phyloP scores from a whole-genome alignment of 2,329 filamentous ascomycete species.

The Cryphonectria naterciae region DNA sequence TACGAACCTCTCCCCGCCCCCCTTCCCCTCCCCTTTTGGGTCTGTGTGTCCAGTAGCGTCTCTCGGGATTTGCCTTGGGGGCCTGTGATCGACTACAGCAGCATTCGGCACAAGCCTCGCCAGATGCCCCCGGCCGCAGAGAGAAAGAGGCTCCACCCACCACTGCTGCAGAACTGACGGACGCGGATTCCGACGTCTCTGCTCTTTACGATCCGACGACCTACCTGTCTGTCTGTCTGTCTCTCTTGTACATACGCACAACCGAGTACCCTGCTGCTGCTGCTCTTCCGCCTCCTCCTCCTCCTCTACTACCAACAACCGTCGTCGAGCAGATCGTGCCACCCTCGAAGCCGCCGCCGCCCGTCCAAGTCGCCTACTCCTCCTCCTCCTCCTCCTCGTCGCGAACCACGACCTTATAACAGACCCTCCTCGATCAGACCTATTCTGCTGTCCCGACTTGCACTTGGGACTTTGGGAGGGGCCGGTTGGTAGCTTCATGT shows the following conservation, averaged over 20 bases:
- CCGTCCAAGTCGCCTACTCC: neutral
- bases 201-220: neutral
- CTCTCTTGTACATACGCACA: conserved; percentile 2
- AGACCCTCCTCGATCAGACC: neutral
- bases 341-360: neutral
- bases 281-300: neutral
- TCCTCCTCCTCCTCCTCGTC: neutral
- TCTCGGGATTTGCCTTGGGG: neutral
- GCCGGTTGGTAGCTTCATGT: conserved; percentile 27
- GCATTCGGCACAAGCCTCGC: neutral
- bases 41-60: neutral
- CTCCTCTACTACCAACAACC: no score
- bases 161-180: neutral
- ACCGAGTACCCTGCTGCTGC: neutral
- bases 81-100: neutral
- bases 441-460: neutral
- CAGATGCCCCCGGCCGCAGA: neutral
- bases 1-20: neutral
- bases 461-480: neutral
- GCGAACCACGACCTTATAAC: neutral
- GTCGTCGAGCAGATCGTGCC: neutral
- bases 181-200: neutral
- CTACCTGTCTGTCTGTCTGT: neutral
- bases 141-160: neutral
- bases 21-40: neutral